Conservation (phyloP, 495 filamentous ascomycete species). For the Extremus antarcticus region DNA sequence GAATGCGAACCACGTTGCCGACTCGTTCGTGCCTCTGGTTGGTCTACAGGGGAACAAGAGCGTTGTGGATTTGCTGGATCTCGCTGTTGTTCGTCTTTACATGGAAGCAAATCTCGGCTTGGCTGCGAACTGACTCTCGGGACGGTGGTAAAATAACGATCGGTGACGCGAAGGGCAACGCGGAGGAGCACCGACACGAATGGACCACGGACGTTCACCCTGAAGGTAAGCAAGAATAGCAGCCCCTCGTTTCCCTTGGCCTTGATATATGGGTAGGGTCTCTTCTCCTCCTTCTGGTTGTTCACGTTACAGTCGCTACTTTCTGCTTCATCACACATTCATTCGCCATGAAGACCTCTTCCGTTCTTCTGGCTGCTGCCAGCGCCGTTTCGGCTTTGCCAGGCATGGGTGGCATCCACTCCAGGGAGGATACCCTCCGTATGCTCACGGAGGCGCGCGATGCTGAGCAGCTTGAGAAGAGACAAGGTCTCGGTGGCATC, state of each 20-base stretch:
- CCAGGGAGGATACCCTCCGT: background rate
- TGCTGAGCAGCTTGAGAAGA: slow-evolving; percentile 3
- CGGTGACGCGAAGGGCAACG: background rate
- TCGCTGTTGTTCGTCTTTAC: background rate
- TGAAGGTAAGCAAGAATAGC: too few species aligned
- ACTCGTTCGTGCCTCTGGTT: background rate
- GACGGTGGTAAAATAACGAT: background rate
- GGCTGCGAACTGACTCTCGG: background rate
- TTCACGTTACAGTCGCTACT: background rate
- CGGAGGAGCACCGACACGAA: background rate
- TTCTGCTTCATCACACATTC: background rate
- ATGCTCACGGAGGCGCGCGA: slow-evolving; percentile 5
- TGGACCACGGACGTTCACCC: background rate
- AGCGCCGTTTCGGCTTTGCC: slow-evolving; percentile 1
- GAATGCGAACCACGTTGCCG: background rate
- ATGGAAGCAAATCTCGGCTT: background rate
- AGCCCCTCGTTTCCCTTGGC: too few species aligned
- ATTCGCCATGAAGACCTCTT: background rate
- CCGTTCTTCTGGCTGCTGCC: background rate
- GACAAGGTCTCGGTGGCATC: background rate
- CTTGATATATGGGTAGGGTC: too few species aligned
- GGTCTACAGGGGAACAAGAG: background rate
- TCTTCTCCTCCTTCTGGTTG: background rate
- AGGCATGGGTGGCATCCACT: slow-evolving; percentile 4
- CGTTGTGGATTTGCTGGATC: background rate